phyloP scores from a whole-genome alignment of 2,329 filamentous ascomycete genomes.

The Thielaviopsis punctulata region DNA sequence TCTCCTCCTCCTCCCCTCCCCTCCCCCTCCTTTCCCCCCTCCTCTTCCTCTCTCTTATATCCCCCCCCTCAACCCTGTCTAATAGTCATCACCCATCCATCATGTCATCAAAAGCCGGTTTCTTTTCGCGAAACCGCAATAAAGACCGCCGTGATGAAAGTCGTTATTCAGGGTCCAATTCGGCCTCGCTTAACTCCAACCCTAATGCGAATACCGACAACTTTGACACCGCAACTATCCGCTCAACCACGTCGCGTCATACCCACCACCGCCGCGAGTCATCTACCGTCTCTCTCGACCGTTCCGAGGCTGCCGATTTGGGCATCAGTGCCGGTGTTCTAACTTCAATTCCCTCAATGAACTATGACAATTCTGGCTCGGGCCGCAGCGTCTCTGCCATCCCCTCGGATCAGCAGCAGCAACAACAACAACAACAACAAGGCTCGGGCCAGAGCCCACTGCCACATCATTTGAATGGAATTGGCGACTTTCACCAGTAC shows the following conservation, averaged over 20 bases:
- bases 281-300: constrained; percentile 54
- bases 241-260: constrained; percentile 10
- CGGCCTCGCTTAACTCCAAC: constrained; percentile 38
- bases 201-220: constrained; percentile 45
- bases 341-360: constrained; percentile 52
- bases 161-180: constrained; percentile 33
- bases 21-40: not conserved
- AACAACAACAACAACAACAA: too few relatives aligned
- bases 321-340: constrained; percentile 66
- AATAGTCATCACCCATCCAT: constrained; percentile 57
- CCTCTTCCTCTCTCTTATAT: constrained; percentile 23
- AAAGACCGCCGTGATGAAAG: constrained; percentile 43
- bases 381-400: constrained; percentile 46
- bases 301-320: constrained; percentile 43
- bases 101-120: constrained; percentile 52
- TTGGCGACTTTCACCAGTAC: constrained; percentile 78
- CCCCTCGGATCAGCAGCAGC: constrained; percentile 44
- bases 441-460: constrained; percentile 51
- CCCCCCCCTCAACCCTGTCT: constrained; percentile 54
- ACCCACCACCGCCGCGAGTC: constrained; percentile 52
- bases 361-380: constrained; percentile 52
- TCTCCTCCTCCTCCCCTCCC: not conserved
- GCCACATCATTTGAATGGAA: constrained; percentile 71
- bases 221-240: constrained; percentile 10
- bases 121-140: constrained; percentile 75